phyloP scores from a whole-genome alignment of 805 yeast genomes.

The Wickerhamomyces ciferrii region DNA sequence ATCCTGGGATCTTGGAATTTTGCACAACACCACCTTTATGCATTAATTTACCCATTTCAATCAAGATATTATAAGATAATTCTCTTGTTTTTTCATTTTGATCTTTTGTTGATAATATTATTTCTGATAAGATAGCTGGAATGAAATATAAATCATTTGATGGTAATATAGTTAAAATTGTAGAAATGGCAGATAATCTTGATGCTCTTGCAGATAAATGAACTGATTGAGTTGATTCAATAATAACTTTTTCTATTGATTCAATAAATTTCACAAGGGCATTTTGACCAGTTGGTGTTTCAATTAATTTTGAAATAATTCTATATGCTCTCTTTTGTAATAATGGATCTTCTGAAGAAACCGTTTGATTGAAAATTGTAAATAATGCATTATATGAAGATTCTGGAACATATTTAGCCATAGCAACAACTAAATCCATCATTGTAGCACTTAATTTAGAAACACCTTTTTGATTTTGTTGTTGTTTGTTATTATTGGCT shows the following conservation, averaged over 20 bases:
- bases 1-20: conserved; percentile 61
- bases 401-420: conserved; percentile 78
- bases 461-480: conserved; percentile 30
- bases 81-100: conserved; percentile 89
- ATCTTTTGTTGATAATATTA: conserved; percentile 86
- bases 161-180: conserved; percentile 61
- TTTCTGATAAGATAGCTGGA: conserved; percentile 80
- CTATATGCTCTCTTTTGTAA: conserved; percentile 89
- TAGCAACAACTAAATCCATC: conserved; percentile 85
- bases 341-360: conserved; percentile 52
- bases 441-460: conserved; percentile 70
- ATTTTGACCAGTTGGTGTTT: conserved; percentile 56
- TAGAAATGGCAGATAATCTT: conserved; percentile 63
- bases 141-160: conserved; percentile 63
- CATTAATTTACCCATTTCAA: conserved; percentile 80
- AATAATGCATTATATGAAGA: conserved; percentile 69
- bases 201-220: conserved; percentile 77
- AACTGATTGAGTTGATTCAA: conserved; percentile 51
- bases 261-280: conserved; percentile 47
- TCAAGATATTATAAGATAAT: conserved; percentile 67
- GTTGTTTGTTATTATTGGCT: conserved; percentile 22
- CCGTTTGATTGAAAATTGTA: conserved; percentile 69
- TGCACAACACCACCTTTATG: conserved; percentile 55
- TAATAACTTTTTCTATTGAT: conserved; percentile 55
- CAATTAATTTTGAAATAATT: conserved; percentile 64